Conservation (phyloP, 2,329 filamentous ascomycete species). For the Parastagonospora avenae region DNA sequence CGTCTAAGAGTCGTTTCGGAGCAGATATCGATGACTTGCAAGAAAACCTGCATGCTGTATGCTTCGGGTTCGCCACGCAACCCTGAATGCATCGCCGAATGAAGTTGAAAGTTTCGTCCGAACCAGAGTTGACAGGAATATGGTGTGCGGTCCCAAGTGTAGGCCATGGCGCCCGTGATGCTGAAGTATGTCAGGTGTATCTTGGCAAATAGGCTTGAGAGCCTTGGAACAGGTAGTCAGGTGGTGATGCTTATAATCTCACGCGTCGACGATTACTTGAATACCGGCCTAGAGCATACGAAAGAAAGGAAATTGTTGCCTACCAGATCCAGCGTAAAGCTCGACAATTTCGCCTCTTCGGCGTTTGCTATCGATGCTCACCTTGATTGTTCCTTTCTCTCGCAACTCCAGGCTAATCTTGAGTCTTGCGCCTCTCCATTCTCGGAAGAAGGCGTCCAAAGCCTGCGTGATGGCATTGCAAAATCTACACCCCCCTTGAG, state of each 20-base stretch:
- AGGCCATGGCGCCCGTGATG: slow-evolving; percentile 36
- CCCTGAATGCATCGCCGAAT: slow-evolving; percentile 39
- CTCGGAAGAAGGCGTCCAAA: slow-evolving; percentile 34
- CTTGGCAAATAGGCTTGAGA: neutral
- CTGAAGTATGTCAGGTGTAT: slow-evolving; percentile 18
- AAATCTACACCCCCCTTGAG: slow-evolving; percentile 33
- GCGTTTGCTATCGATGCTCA: slow-evolving; percentile 27
- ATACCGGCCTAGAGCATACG: neutral
- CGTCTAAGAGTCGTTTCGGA: slow-evolving; percentile 39
- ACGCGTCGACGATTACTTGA: neutral
- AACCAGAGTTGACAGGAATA: slow-evolving; percentile 37
- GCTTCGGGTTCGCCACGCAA: slow-evolving; percentile 38
- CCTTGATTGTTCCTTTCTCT: slow-evolving; percentile 34
- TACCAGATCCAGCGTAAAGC: slow-evolving; percentile 38
- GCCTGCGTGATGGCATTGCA: slow-evolving; percentile 33
- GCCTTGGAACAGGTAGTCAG: no score
- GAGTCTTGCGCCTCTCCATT: slow-evolving; percentile 28
- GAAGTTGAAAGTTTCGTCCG: slow-evolving; percentile 41
- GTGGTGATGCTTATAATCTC: no score
- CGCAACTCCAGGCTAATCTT: slow-evolving; percentile 30
- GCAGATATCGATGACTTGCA: slow-evolving; percentile 22
- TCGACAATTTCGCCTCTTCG: slow-evolving; percentile 31
- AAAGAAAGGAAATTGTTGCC: slow-evolving; percentile 3
- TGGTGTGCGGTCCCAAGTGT: slow-evolving; percentile 35
- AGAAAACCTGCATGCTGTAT: slow-evolving; percentile 28